Percentiles rank a stretch among this genome's conserved stretches.
These are phyloP conservation scores for Phaeomoniella chlamydospora DNA, from an alignment of 2,329 filamentous ascomycete genomes.

Conservation along the genomic window DNA sequence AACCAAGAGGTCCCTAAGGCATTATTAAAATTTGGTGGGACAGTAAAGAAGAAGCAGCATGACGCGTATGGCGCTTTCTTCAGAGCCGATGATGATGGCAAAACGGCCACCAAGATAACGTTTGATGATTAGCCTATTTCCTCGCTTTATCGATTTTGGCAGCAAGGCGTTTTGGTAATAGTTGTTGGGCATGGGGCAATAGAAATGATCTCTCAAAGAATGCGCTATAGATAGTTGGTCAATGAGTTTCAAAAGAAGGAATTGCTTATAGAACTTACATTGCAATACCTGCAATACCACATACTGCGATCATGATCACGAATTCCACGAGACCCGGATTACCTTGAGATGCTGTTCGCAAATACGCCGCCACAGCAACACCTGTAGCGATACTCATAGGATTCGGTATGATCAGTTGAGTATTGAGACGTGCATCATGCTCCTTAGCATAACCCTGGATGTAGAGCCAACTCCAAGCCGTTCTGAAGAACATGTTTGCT, in stretches of 20 bases:
- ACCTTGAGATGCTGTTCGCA: conserved; percentile 6
- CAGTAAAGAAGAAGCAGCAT: conserved; percentile 97
- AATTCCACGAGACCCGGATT: conserved; percentile 16
- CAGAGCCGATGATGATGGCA: conserved; percentile 73
- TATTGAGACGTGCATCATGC: conserved; percentile 26
- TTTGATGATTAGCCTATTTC: conserved; percentile 46
- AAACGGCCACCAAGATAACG: conserved; percentile 80
- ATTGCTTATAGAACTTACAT: conserved; percentile 42
- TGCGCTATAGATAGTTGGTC: not conserved
- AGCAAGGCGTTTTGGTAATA: conserved; percentile 10
- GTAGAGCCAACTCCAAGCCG: conserved; percentile 65
- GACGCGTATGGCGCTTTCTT: conserved; percentile 91
- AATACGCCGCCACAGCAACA: conserved; percentile 24
- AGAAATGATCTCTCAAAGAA: conserved; percentile 8
- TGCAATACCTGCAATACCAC: conserved; percentile 36
- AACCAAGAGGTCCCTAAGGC: conserved; percentile 83
- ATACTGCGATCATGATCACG: conserved; percentile 34
- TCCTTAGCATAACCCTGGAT: conserved; percentile 48
- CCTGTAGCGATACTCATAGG: conserved; percentile 28
- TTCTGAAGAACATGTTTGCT: conserved; percentile 78
- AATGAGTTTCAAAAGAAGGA: not conserved
- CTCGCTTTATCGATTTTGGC: conserved; percentile 16
- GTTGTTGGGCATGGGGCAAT: conserved; percentile 5
- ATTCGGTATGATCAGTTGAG: conserved; percentile 29
- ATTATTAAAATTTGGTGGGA: conserved; percentile 88